Evolutionary conservation across 108 stramenopile genomes (phyloP).

Genomic region (Skeletonema costatum): DNA sequence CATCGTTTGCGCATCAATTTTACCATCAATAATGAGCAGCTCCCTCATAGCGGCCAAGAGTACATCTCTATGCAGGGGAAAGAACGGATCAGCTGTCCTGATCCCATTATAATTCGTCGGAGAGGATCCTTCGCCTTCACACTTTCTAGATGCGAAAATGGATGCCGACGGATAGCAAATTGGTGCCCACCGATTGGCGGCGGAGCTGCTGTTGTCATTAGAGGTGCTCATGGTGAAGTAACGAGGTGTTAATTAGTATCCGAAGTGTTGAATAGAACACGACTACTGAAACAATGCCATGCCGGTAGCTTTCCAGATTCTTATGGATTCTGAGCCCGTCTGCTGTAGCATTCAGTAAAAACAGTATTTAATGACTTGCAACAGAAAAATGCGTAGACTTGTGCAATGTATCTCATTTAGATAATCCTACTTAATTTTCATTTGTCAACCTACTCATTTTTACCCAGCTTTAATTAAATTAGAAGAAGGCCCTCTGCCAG

Average conservation of each 20-base stretch:
- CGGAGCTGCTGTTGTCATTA: not conserved
- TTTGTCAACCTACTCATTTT: no score
- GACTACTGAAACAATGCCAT: not conserved
- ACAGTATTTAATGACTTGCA: no score
- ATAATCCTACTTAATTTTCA: no score
- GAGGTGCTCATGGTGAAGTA: not conserved
- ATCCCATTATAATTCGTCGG: not conserved
- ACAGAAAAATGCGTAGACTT: no score
- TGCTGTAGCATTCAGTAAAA: no score
- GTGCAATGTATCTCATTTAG: no score
- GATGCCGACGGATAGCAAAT: conserved; percentile 38
- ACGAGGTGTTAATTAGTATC: not conserved
- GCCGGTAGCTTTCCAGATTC: no score
- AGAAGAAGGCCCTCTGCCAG: no score
- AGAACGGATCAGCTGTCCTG: conserved; percentile 37
- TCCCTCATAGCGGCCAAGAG: conserved; percentile 47
- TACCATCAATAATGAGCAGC: conserved; percentile 46
- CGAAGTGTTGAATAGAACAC: no score
- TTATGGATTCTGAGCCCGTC: no score
- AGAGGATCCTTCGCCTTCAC: not conserved
- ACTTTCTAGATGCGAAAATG: conserved; percentile 10
- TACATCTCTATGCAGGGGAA: conserved; percentile 54
- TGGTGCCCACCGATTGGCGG: conserved; percentile 22
- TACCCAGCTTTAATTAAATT: no score
- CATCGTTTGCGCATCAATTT: conserved; percentile 38